These are phyloP conservation scores for Lipomyces starkeyi DNA, from an alignment of 805 yeast species.

Conservation along the genomic window DNA sequence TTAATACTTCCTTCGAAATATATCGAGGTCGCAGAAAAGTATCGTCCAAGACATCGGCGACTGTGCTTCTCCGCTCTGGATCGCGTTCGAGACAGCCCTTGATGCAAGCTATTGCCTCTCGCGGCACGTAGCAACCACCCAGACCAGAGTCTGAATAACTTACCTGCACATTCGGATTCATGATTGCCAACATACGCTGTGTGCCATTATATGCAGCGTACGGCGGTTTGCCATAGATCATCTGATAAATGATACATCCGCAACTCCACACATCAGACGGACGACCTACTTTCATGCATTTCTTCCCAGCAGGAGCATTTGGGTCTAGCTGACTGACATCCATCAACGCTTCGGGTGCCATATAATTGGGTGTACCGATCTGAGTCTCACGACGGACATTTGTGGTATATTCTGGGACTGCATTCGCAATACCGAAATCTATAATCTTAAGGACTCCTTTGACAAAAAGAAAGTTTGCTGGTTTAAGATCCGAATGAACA, in stretches of 20 bases:
- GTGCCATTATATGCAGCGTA: conserved; percentile 79
- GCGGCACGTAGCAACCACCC: conserved; percentile 69
- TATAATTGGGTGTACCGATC: conserved; percentile 94
- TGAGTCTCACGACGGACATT: conserved; percentile 89
- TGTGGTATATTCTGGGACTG: conserved; percentile 89
- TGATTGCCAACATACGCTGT: conserved; percentile 80
- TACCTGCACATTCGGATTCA: conserved; percentile 79
- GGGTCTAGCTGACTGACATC: conserved; percentile 56
- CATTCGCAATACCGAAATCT: conserved; percentile 91
- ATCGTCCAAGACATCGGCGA: conserved; percentile 62
- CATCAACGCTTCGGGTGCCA: conserved; percentile 95
- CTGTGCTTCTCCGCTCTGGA: conserved; percentile 69
- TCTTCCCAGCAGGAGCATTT: conserved; percentile 49
- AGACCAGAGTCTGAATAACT: conserved; percentile 66
- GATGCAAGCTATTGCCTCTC: conserved; percentile 71
- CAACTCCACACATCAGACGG: conserved; percentile 98
- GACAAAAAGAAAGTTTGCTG: conserved; percentile 62
- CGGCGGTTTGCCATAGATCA: conserved; percentile 93
- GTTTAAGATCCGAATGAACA: conserved; percentile 80
- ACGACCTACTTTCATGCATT: conserved; percentile 74
- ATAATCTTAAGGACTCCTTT: conserved; percentile 84
- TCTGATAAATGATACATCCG: conserved; percentile 93
- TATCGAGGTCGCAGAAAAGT: conserved; percentile 77
- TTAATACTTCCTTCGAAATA: conserved; percentile 68
- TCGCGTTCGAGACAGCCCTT: conserved; percentile 73